Conservation (phyloP, 2,329 filamentous ascomycete genomes). For the Lithohypha guttulata region DNA sequence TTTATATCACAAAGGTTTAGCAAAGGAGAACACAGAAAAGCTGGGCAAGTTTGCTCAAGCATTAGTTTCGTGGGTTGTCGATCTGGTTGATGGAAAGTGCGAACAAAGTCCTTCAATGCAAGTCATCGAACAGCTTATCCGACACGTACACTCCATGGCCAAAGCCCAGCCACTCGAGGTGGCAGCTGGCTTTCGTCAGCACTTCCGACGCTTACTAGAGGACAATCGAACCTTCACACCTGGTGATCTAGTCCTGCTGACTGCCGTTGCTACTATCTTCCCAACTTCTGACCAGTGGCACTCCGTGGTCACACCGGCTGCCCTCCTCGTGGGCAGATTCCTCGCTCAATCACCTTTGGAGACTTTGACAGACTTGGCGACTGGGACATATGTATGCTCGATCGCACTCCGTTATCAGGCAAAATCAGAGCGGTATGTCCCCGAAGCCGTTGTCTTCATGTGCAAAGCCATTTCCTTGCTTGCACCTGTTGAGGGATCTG, state of each 20-base stretch:
- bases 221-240: constrained; percentile 41
- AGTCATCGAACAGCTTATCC: constrained; percentile 66
- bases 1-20: constrained; percentile 81
- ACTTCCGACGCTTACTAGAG: constrained; percentile 49
- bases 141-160: constrained; percentile 85
- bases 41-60: constrained; percentile 47
- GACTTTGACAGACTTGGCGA: constrained; percentile 54
- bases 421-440: constrained; percentile 75
- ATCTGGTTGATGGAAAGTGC: constrained; percentile 40
- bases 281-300: constrained; percentile 97
- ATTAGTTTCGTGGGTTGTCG: constrained; percentile 46
- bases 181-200: constrained; percentile 63
- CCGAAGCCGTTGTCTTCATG: constrained; percentile 74
- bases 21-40: constrained; percentile 73
- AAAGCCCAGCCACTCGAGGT: constrained; percentile 75
- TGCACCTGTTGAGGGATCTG: constrained; percentile 27
- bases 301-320: constrained; percentile 80
- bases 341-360: constrained; percentile 66
- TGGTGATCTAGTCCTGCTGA: constrained; percentile 76
- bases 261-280: constrained; percentile 73
- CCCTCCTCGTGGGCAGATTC: constrained; percentile 73
- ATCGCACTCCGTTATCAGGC: constrained; percentile 73
- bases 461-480: constrained; percentile 62
- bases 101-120: constrained; percentile 47
- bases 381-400: constrained; percentile 68